Conservation (phyloP, 2,329 filamentous ascomycete genomes). For the Didymella pomorum region DNA sequence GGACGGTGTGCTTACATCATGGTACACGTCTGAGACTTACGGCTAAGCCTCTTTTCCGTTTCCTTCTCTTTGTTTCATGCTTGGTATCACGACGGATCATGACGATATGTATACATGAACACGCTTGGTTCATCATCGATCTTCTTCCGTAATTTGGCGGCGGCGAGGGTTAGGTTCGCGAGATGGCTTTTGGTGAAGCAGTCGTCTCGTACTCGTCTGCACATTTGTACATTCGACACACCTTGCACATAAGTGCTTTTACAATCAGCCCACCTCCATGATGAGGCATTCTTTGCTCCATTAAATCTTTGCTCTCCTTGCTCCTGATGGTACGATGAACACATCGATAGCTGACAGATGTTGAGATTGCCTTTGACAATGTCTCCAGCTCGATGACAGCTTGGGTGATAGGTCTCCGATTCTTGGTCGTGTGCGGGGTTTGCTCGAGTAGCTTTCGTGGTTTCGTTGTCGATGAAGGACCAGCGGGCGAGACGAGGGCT, state of each 20-base stretch:
- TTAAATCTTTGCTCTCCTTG: conserved; percentile 29
- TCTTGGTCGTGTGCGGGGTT: conserved; percentile 27
- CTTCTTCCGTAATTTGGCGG: conserved; percentile 37
- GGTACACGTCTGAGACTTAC: conserved; percentile 20
- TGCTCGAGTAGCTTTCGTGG: conserved; percentile 25
- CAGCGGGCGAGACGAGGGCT: conserved; percentile 7
- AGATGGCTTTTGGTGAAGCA: conserved; percentile 9
- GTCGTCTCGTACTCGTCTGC: conserved; percentile 23
- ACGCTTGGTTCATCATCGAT: conserved; percentile 26
- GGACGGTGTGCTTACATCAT: conserved; percentile 26
- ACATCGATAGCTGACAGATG: conserved; percentile 31
- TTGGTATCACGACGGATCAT: conserved; percentile 35
- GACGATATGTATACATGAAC: conserved; percentile 40
- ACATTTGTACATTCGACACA: conserved; percentile 40
- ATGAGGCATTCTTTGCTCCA: conserved; percentile 30
- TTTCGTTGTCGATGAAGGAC: conserved; percentile 12
- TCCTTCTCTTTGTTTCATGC: conserved; percentile 25
- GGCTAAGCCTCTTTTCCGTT: conserved; percentile 19
- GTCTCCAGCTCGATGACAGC: conserved; percentile 31
- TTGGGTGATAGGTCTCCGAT: conserved; percentile 35
- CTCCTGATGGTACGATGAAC: conserved; percentile 40
- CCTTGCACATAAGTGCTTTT: conserved; percentile 33
- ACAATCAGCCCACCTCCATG: conserved; percentile 23
- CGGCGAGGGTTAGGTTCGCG: conserved; percentile 14
- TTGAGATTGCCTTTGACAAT: conserved; percentile 30